Evolutionary conservation across 768 basidiomycete species (phyloP), one percentile per base, ranked within the genome.

Genomic region (Termitomyces sp.): DNA sequence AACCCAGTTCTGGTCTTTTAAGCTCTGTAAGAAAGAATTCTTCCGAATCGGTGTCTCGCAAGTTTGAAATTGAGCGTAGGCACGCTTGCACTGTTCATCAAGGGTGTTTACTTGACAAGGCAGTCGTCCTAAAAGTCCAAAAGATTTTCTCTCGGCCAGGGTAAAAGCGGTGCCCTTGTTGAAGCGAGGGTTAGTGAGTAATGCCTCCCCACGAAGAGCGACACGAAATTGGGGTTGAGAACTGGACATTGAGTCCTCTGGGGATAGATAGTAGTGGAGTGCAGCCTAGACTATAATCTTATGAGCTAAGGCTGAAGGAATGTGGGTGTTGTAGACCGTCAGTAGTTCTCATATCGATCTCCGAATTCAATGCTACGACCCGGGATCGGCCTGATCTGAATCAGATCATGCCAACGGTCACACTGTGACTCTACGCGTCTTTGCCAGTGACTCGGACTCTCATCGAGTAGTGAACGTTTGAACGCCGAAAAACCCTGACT

Each of bases 101-200:
- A 95, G 81, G 2, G 83, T 82, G 70, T 88, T 86, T 35, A 84
- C 76, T 35, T 78, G 77, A 61, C 65, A 77, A 7, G 84, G 84
- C 1, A 85, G 70, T 0, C 81, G 78, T 18, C 83, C 83, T 8
- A 70, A 74, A 20, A 89, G 76, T 20, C 88, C 89, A 59, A 96
- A 90, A 0, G 78, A 80, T 52, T 83, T 79, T 44, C 94, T 81
- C 73, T 96, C 94, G 11, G 79, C 69, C 8, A 68, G 52, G 0
- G 87, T 84, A 74, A 94, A 95, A 1, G 83, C 91, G 8, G 88
- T 91, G 16, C 94, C 94, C 73, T 91, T 91, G 79, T 90, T 90
- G 73, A 84, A 88, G 13, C 84, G 80, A 0, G 91, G 87, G 49
- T 78, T 83, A 20, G 80, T 82, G 56, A 94, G 81, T 28, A 94